Base-by-base conservation (phyloP, 495 filamentous ascomycete species). In the Neurospora sp. region DNA sequence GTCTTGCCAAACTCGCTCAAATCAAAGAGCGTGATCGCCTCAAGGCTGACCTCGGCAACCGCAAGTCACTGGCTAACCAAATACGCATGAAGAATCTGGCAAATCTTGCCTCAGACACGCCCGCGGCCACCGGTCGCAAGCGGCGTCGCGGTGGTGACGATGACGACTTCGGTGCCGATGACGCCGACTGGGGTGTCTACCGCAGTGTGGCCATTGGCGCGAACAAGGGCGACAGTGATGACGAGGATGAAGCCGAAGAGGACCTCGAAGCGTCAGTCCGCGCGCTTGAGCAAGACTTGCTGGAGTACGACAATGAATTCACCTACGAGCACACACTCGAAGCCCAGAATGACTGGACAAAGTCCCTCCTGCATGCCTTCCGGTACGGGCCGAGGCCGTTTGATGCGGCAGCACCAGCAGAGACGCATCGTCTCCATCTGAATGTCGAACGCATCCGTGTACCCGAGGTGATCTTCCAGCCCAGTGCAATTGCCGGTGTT, bases 71-170 rank as follows among this genome's bases (percentile, higher is more conserved):
- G 12, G 96, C 96, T 12, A 93, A 89, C 71, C 96, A 98, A 77
- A 94, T 96, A 84, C 92, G 96, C 39, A 99, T 99, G 96, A 98
- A 98, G 82, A 93, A 89, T 18, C 91, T 99, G n/a, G 96, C 96
- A 47, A 97, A 97, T 75, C 90, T 99, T 2, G 96, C 96, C 18
- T 94, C 94, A 0, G 96, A 99, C 81, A 90, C 89, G 22, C 94
- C 95, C 0, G 81, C 85, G 8, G 83, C 82, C 53, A 74, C 70
- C 6, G 89, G 89, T 71, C 93, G 93, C 80, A 95, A 95, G 78
- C 88, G 94, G 44, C 87, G 96, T 35, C 87, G 92, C 12, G 91
- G 91, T 20, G 85, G 82, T 31, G 83, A 92, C 75, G 96, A 99
- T 76, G 96, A 99, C 78, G 92, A 92, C 72, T 99, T 99, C 78